Conservation (phyloP, 177 flowering plant species). For the Vitis hybrid region DNA sequence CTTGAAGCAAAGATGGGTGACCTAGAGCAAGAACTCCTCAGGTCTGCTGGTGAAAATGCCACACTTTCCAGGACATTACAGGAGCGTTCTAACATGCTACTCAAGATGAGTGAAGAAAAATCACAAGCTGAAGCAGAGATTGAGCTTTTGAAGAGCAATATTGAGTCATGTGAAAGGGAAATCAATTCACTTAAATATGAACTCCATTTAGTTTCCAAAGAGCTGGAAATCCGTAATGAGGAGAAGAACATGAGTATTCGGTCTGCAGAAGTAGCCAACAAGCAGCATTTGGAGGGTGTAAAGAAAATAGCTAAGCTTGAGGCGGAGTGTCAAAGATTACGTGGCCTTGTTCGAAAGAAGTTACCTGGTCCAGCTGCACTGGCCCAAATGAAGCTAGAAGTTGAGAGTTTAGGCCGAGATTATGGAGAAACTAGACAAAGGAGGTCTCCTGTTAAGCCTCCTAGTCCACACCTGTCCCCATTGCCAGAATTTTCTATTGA, state of each 20-base stretch:
- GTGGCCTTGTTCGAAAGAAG: slow-evolving; percentile 91
- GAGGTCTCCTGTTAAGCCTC: slow-evolving; percentile 64
- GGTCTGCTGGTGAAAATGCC: slow-evolving; percentile 74
- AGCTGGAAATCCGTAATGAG: slow-evolving; percentile 91
- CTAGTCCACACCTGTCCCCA: slow-evolving; percentile 44
- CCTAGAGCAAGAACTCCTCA: slow-evolving; percentile 71
- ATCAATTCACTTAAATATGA: slow-evolving; percentile 86
- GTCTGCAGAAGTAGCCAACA: slow-evolving; percentile 86
- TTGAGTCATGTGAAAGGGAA: slow-evolving; percentile 80
- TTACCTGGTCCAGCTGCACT: slow-evolving; percentile 97
- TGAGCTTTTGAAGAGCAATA: slow-evolving; percentile 63
- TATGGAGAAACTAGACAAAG: slow-evolving; percentile 59
- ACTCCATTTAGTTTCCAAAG: slow-evolving; percentile 69
- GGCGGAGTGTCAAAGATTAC: slow-evolving; percentile 92
- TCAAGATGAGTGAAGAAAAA: slow-evolving; percentile 79
- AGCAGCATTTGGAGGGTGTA: slow-evolving; percentile 83
- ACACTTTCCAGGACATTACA: slow-evolving; percentile 85
- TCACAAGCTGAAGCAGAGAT: slow-evolving; percentile 84
- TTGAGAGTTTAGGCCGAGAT: slow-evolving; percentile 80
- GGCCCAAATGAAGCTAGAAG: slow-evolving; percentile 95
- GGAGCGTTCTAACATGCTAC: slow-evolving; percentile 76
- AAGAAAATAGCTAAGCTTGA: slow-evolving; percentile 90
- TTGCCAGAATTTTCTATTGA: slow-evolving; percentile 67
- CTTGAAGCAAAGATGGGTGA: slow-evolving; percentile 63
- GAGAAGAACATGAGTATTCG: slow-evolving; percentile 90